Conservation (phyloP, 2,329 filamentous ascomycete species). For the Mycosphaerella sp. region DNA sequence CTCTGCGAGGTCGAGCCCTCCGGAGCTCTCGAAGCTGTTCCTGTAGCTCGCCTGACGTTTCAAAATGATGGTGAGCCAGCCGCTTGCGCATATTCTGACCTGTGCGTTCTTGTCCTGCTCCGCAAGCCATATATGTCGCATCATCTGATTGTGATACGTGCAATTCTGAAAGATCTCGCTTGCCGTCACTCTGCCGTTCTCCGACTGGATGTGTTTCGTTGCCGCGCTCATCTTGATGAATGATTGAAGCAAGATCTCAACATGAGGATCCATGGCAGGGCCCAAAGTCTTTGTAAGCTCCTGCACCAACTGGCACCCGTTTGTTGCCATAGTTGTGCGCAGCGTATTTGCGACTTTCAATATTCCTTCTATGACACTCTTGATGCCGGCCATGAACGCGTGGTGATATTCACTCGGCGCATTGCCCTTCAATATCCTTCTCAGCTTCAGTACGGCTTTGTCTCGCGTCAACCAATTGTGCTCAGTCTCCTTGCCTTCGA, state of each 20-base stretch:
- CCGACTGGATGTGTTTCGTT: constrained; percentile 87
- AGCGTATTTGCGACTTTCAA: constrained; percentile 78
- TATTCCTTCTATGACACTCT: constrained; percentile 74
- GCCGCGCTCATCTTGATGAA: constrained; percentile 83
- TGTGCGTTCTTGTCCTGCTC: constrained; percentile 92
- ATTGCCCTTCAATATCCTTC: constrained; percentile 76
- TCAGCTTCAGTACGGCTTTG: constrained; percentile 68
- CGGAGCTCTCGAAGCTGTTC: constrained; percentile 72
- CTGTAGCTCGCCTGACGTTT: constrained; percentile 73
- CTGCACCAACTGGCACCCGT: constrained; percentile 76
- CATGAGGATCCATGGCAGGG: constrained; percentile 74
- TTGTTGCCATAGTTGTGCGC: constrained; percentile 82
- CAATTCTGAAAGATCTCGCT: constrained; percentile 71
- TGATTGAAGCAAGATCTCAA: constrained; percentile 81
- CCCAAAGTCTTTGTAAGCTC: constrained; percentile 74
- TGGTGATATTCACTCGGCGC: constrained; percentile 68
- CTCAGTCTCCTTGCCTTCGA: constrained; percentile 84
- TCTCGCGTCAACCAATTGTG: constrained; percentile 87
- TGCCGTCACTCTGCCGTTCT: constrained; percentile 75
- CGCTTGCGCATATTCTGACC: constrained; percentile 68
- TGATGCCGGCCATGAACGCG: constrained; percentile 63
- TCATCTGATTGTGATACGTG: constrained; percentile 70
- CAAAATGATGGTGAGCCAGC: constrained; percentile 79
- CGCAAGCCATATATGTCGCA: constrained; percentile 78
- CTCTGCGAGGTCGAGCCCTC: constrained; percentile 74